Base-by-base conservation (phyloP, 176 grass and related monocot genomes). In the Pontederia paniculata region DNA sequence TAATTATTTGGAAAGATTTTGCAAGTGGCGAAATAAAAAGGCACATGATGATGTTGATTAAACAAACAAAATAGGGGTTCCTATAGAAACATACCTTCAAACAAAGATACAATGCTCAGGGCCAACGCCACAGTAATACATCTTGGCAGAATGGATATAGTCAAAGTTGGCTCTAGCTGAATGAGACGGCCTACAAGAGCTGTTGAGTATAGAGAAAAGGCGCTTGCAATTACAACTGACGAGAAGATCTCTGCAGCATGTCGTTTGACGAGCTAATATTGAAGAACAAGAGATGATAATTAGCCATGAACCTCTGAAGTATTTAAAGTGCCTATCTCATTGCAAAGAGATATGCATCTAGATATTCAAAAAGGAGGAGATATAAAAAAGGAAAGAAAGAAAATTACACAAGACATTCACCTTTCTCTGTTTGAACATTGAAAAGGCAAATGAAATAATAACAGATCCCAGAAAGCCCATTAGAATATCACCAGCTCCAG, bases 341-440 rank as follows among this genome's bases (percentile, higher is more conserved):
- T 50, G 12, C 14, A n/a, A 50, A 12, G 14, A 50, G n/a, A 50
- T 12, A 12, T 48, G 45, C 10, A 50, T 50, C 14, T 50, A 50
- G 4, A 15, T 15, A 13, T 5, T n/a, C 12, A 50, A 50, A 50
- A 17, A 48, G 10, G 44, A 44, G 3, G 18, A 18, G 45, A 45
- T 37, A 17, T 8, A 46, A 45, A 45, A 67, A 5, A n/a, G 21
- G 11, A 15, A 31, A 13, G 12, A 6, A 42, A 15, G 15, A 58
- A 28, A 58, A 15, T 23, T 16, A 7, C 21, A n/a, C 28, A 57
- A 7, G 15, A 48, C 9, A 62, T 19, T 3, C 47, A 90, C 93
- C 93, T 97, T 88, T 75, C 93, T 84, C 75, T 91, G 86, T 76
- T 90, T 84, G 74, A 91, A 97, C 80, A 97, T 91, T 18, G 93